A percentile compares a stretch with the other conserved stretches of the same genome.
phyloP scores from a whole-genome alignment of 768 basidiomycete genomes.

The Tricholoma flavovirens region DNA sequence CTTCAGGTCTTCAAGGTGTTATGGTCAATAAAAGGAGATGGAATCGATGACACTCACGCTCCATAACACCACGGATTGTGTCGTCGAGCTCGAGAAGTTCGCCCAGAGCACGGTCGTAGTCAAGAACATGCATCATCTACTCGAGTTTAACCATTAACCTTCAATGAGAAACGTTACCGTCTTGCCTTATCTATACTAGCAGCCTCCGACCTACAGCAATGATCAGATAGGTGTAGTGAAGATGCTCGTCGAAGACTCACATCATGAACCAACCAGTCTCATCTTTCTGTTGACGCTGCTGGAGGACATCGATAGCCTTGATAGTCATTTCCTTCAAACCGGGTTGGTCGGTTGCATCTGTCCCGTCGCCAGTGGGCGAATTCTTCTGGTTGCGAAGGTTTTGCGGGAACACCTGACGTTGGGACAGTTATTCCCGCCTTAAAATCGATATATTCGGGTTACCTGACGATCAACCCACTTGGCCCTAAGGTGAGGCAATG shows the following conservation, averaged over 20 bases:
- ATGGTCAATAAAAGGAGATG: neutral
- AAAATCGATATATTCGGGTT: slow-evolving; percentile 11
- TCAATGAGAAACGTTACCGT: neutral
- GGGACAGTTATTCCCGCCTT: neutral
- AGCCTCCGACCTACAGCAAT: slow-evolving; percentile 27
- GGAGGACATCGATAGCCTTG: slow-evolving; percentile 41
- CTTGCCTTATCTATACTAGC: slow-evolving; percentile 39
- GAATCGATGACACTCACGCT: slow-evolving; percentile 21
- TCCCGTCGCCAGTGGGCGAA: slow-evolving; percentile 36
- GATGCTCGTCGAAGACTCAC: slow-evolving; percentile 12
- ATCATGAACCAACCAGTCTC: slow-evolving; percentile 42
- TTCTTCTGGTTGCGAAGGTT: slow-evolving; percentile 33
- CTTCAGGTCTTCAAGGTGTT: slow-evolving; percentile 32
- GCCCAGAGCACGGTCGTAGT: slow-evolving; percentile 42
- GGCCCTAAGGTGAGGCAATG: slow-evolving; percentile 22
- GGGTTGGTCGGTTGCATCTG: slow-evolving; percentile 38
- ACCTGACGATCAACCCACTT: slow-evolving; percentile 36
- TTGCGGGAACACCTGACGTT: slow-evolving; percentile 26
- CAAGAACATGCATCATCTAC: slow-evolving; percentile 43
- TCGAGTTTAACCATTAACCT: neutral
- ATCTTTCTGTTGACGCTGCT: slow-evolving; percentile 28
- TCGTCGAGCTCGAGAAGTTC: slow-evolving; percentile 41
- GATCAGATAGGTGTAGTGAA: neutral
- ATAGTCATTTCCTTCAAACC: slow-evolving; percentile 45
- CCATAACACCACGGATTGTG: slow-evolving; percentile 37